phyloP scores from a whole-genome alignment of 1,284 basidiomycete genomes.

The Cryptococcus hybrid region DNA sequence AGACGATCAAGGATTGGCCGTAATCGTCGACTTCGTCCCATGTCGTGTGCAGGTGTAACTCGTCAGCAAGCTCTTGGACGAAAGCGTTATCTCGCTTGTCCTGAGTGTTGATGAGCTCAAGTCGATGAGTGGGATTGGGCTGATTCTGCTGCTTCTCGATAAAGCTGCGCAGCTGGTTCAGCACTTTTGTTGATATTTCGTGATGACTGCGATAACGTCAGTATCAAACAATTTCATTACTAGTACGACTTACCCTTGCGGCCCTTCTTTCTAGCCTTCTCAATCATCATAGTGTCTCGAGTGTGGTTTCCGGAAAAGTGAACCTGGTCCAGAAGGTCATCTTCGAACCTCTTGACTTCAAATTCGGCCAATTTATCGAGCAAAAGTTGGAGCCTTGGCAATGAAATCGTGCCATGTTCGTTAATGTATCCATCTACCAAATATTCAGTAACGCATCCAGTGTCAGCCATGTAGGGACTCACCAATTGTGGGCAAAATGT shows the following conservation, averaged over 20 bases:
- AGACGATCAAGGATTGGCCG: conserved; percentile 57
- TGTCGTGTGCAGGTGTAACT: conserved; percentile 68
- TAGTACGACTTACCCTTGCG: conserved; percentile 37
- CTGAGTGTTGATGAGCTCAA: conserved; percentile 73
- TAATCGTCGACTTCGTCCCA: conserved; percentile 91
- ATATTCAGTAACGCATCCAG: background rate
- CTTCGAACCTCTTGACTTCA: conserved; percentile 87
- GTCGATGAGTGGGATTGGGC: conserved; percentile 50
- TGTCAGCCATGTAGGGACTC: conserved; percentile 29
- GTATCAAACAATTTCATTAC: background rate
- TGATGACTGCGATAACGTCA: conserved; percentile 59
- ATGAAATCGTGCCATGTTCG: conserved; percentile 80
- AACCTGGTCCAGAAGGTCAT: conserved; percentile 80
- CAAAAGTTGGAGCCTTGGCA: conserved; percentile 77
- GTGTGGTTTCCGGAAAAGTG: conserved; percentile 88
- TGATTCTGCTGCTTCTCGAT: conserved; percentile 58
- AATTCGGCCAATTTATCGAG: conserved; percentile 83
- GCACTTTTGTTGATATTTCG: conserved; percentile 68
- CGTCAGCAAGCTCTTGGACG: conserved; percentile 67
- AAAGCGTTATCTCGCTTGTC: conserved; percentile 74
- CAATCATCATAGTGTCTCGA: conserved; percentile 60
- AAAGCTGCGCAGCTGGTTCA: conserved; percentile 71
- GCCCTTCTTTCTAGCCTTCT: conserved; percentile 48
- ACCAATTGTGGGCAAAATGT: conserved; percentile 78
- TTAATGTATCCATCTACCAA: conserved; percentile 85